phyloP scores from a whole-genome alignment of 1,284 basidiomycete species.

The Rhodotorula glutinis region DNA sequence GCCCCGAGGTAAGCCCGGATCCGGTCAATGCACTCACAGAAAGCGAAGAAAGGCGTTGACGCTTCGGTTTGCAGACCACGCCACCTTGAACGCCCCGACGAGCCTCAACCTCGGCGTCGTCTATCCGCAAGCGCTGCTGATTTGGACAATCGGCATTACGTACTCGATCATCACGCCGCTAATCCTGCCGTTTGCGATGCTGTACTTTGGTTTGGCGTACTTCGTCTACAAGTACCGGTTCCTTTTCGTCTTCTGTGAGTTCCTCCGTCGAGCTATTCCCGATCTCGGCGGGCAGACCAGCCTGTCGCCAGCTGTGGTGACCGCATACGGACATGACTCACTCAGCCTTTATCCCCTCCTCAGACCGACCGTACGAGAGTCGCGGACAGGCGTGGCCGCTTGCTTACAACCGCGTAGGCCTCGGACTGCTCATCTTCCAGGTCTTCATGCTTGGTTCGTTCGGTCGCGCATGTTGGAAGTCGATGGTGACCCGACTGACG shows the following conservation, averaged over 20 bases:
- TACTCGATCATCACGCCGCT: constrained; percentile 94
- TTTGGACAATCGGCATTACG: constrained; percentile 90
- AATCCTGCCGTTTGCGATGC: constrained; percentile 86
- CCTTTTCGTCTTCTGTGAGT: constrained; percentile 43
- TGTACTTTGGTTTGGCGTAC: constrained; percentile 88
- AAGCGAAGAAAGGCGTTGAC: no score
- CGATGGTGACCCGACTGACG: no score
- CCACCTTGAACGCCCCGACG: constrained; percentile 93
- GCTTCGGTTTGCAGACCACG: constrained; percentile 81
- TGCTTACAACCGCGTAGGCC: constrained; percentile 46
- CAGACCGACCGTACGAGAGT: constrained; percentile 70
- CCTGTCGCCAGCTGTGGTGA: no score
- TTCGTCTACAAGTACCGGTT: constrained; percentile 75
- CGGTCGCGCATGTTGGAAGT: not conserved
- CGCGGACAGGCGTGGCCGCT: constrained; percentile 88
- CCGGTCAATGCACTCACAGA: no score
- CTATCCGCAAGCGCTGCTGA: constrained; percentile 65
- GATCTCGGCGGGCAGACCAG: no score
- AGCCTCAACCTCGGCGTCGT: constrained; percentile 84
- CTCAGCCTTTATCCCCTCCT: no score
- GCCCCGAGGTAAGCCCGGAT: constrained; percentile 72
- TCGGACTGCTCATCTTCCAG: constrained; percentile 55
- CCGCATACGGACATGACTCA: no score
- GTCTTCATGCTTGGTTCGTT: constrained; percentile 65
- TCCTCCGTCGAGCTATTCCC: not conserved